A percentile compares a stretch with the other conserved stretches of the same genome.
These are phyloP conservation scores for Pythium angustatum DNA, from an alignment of 352 stramenopile genomes.

Conservation along the genomic window DNA sequence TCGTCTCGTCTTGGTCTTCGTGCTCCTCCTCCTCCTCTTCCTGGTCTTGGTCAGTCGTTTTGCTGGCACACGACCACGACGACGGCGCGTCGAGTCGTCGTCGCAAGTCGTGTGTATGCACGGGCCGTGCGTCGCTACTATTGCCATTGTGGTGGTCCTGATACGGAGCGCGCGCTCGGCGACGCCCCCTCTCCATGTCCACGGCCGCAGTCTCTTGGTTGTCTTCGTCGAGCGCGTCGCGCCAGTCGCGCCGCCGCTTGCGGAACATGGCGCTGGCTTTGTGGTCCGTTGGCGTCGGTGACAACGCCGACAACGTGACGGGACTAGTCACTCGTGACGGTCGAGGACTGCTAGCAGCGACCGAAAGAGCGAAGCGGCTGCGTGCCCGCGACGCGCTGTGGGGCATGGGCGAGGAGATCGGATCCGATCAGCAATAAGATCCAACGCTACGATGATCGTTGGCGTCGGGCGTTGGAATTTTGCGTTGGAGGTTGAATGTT, in stretches of 20 bases:
- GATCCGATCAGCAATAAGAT: too few species aligned
- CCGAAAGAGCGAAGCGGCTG: too few species aligned
- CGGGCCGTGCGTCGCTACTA: too few species aligned
- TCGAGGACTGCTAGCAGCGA: too few species aligned
- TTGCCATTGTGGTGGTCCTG: constrained; percentile 9
- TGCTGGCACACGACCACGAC: constrained; percentile 18
- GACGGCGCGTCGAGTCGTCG: not conserved
- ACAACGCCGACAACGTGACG: constrained; percentile 9
- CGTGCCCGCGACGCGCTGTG: not conserved
- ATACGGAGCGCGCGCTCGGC: too few species aligned
- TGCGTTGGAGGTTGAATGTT: too few species aligned
- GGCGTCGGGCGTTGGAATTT: too few species aligned
- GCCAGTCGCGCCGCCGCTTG: constrained; percentile 26
- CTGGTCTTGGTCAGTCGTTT: constrained; percentile 6
- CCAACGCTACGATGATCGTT: too few species aligned
- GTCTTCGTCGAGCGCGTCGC: not conserved
- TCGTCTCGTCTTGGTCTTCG: not conserved
- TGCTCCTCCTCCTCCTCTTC: not conserved
- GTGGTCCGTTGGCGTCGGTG: constrained; percentile 17
- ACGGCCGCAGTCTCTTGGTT: too few species aligned
- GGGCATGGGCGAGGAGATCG: not conserved
- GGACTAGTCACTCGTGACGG: too few species aligned
- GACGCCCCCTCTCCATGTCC: too few species aligned
- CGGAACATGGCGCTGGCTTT: constrained; percentile 27
- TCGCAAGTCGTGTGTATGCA: too few species aligned